These are phyloP conservation scores for Teratosphaeria epicoccoides DNA, from an alignment of 2,329 filamentous ascomycete species.

Conservation along the genomic window DNA sequence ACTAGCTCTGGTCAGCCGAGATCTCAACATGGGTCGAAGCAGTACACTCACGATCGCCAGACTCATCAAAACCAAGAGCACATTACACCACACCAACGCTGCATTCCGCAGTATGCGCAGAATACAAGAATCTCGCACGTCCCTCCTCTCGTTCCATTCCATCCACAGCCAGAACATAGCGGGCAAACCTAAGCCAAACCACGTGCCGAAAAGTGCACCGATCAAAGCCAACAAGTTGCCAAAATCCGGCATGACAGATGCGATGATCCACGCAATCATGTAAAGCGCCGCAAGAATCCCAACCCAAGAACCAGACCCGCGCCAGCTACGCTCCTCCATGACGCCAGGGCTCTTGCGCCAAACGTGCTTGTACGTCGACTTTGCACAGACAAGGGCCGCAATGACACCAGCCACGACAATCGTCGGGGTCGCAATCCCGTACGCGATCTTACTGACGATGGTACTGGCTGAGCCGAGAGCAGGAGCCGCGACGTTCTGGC, in stretches of 20 bases:
- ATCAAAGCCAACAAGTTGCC: constrained; percentile 56
- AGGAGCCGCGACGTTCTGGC: constrained; percentile 51
- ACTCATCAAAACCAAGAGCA: constrained; percentile 1
- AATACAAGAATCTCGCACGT: neutral
- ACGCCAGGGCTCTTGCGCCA: constrained; percentile 46
- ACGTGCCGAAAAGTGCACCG: constrained; percentile 50
- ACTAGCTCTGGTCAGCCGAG: neutral
- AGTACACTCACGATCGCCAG: constrained; percentile 1
- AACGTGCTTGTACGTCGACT: constrained; percentile 54
- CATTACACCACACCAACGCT: constrained; percentile 2
- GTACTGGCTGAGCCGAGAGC: constrained; percentile 51
- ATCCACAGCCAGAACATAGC: constrained; percentile 12
- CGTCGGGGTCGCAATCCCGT: constrained; percentile 58
- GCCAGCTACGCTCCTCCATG: constrained; percentile 24
- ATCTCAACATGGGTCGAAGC: neutral
- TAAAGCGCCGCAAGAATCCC: constrained; percentile 46
- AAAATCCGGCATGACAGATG: constrained; percentile 60
- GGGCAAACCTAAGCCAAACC: constrained; percentile 39
- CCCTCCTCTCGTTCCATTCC: constrained; percentile 1
- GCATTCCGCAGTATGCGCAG: neutral
- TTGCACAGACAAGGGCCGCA: constrained; percentile 55
- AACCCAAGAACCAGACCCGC: constrained; percentile 47
- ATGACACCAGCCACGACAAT: constrained; percentile 64
- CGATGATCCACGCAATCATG: constrained; percentile 56
- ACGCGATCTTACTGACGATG: constrained; percentile 53